Evolutionary conservation across 1,284 basidiomycete species (phyloP).

Genomic region (Rhizoctonia solani): DNA sequence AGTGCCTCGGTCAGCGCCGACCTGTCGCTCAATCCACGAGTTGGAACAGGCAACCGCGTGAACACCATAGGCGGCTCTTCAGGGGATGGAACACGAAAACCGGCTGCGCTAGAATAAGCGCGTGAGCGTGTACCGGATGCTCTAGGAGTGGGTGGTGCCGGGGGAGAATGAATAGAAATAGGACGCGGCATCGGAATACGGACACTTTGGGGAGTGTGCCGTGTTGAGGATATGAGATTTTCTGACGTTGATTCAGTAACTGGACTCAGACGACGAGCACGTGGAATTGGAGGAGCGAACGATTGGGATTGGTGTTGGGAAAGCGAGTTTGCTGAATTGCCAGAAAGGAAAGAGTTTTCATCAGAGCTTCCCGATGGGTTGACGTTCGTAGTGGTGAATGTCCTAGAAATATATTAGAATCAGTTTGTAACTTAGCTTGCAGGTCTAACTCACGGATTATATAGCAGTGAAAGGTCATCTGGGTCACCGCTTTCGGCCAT

Average conservation of each 20-base stretch:
- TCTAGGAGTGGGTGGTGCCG: constrained; percentile 35
- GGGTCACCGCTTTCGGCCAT: constrained; percentile 33
- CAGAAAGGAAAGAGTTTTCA: constrained; percentile 39
- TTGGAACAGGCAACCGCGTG: neutral
- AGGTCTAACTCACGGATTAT: constrained; percentile 64
- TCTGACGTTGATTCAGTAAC: constrained; percentile 56
- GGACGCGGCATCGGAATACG: constrained; percentile 30
- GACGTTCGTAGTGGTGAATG: constrained; percentile 53
- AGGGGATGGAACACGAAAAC: constrained; percentile 32
- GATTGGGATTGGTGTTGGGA: constrained; percentile 58
- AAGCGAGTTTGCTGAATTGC: constrained; percentile 46
- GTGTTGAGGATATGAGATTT: constrained; percentile 16
- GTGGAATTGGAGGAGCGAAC: constrained; percentile 53
- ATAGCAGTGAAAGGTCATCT: constrained; percentile 43
- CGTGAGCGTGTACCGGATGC: constrained; percentile 32
- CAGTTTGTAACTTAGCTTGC: neutral
- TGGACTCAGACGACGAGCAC: constrained; percentile 64
- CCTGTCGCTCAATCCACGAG: constrained; percentile 13
- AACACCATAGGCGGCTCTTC: constrained; percentile 31
- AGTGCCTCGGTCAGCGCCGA: constrained; percentile 72
- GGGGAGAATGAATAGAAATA: constrained; percentile 37
- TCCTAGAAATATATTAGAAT: constrained; percentile 38
- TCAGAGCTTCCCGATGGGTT: constrained; percentile 38
- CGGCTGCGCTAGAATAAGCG: constrained; percentile 30
- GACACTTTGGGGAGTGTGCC: constrained; percentile 19